These are phyloP conservation scores for Thalassiosira sp. DNA, from an alignment of 352 stramenopile genomes.

Conservation along the genomic window DNA sequence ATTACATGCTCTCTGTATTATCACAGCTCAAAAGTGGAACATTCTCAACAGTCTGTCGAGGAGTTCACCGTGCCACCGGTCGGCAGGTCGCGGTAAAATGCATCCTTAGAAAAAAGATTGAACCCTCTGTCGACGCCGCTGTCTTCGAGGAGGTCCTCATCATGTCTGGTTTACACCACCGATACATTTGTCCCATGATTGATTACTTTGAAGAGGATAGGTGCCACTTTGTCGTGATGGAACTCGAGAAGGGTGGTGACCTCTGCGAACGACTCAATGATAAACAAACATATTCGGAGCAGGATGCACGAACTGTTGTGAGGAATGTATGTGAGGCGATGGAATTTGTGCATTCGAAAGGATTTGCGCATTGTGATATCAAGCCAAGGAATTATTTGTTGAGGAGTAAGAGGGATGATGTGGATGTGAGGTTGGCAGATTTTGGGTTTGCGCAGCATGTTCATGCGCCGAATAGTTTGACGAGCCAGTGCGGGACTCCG, in stretches of 20 bases:
- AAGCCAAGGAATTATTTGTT: conserved; percentile 75
- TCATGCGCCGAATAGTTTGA: conserved; percentile 90
- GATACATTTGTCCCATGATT: conserved; percentile 82
- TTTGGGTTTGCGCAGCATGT: conserved; percentile 91
- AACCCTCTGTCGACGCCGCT: conserved; percentile 75
- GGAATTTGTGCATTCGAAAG: conserved; percentile 91
- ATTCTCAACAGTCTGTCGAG: conserved; percentile 81
- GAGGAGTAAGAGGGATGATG: conserved; percentile 84
- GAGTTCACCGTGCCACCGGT: conserved; percentile 74
- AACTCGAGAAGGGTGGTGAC: conserved; percentile 95
- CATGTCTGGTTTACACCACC: conserved; percentile 77
- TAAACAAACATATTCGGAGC: conserved; percentile 95
- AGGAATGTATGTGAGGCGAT: conserved; percentile 92
- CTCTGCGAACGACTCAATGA: conserved; percentile 96
- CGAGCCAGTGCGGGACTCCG: conserved; percentile 94
- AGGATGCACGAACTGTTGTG: conserved; percentile 90
- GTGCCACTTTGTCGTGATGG: conserved; percentile 97
- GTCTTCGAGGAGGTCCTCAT: conserved; percentile 85
- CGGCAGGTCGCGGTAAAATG: conserved; percentile 82
- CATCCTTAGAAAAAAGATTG: conserved; percentile 80
- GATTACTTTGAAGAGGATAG: conserved; percentile 83
- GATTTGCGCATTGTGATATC: conserved; percentile 95
- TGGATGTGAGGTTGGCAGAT: conserved; percentile 91
- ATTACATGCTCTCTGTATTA: too few relatives aligned
- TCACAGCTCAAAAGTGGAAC: conserved; percentile 80